A percentile compares a stretch with the other conserved stretches of the same genome.
Evolutionary conservation across 306 rosid species (phyloP).

Genomic region (Phaseolus lunatus): DNA sequence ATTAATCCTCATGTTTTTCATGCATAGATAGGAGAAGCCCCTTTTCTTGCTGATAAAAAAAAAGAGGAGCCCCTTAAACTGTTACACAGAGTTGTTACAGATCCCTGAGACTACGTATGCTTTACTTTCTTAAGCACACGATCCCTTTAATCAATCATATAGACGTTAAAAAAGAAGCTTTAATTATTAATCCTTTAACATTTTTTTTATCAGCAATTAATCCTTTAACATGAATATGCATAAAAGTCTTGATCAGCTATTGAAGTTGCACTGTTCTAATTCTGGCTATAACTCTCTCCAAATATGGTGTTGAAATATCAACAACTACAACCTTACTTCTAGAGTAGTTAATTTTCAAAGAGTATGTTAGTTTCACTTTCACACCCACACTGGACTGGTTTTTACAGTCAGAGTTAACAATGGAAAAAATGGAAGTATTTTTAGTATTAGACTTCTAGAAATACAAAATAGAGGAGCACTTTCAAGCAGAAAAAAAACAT

Average conservation of each 20-base stretch:
- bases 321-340: neutral
- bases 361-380: conserved; percentile 1
- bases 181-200: neutral
- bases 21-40: too few relatives aligned
- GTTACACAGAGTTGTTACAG: neutral
- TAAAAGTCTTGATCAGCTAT: neutral
- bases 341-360: neutral
- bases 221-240: neutral
- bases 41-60: too few relatives aligned
- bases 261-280: neutral
- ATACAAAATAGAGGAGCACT: neutral
- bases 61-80: neutral
- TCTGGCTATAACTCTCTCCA: neutral
- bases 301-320: neutral
- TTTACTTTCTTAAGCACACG: neutral
- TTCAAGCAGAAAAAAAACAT: conserved; percentile 11
- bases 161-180: neutral
- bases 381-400: neutral
- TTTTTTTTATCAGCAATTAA: too few relatives aligned
- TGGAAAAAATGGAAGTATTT: neutral
- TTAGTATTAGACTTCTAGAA: conserved; percentile 8
- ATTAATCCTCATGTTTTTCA: neutral
- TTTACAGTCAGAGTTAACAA: neutral
- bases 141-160: neutral
- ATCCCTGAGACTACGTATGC: neutral